Conservation (phyloP, 1,284 basidiomycete genomes). For the Pseudozyma hubeiensis region DNA sequence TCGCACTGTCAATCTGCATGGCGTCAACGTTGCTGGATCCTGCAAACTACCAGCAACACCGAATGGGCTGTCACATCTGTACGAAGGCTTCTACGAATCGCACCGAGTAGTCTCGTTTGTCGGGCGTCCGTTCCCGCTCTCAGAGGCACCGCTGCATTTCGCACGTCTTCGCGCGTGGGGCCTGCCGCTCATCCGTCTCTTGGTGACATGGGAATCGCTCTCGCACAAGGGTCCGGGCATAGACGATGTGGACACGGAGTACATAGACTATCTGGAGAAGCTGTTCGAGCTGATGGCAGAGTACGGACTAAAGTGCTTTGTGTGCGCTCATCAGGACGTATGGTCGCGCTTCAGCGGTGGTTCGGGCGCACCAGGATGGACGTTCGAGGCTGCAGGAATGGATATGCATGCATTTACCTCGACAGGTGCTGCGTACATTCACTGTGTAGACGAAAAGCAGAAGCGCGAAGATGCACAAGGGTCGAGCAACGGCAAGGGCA, state of each 20-base stretch:
- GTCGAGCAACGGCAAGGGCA: neutral
- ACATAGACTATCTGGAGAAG: slow-evolving; percentile 81
- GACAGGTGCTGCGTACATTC: slow-evolving; percentile 64
- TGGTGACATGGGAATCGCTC: slow-evolving; percentile 95
- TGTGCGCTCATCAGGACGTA: slow-evolving; percentile 76
- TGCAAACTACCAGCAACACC: slow-evolving; percentile 65
- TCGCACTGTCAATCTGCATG: slow-evolving; percentile 68
- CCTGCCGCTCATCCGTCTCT: slow-evolving; percentile 72
- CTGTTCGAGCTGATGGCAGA: slow-evolving; percentile 81
- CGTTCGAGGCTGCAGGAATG: slow-evolving; percentile 61
- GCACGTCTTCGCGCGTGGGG: slow-evolving; percentile 68
- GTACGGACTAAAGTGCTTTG: slow-evolving; percentile 84
- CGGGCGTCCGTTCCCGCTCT: slow-evolving; percentile 69
- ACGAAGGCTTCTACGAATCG: slow-evolving; percentile 61
- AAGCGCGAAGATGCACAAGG: slow-evolving; percentile 5
- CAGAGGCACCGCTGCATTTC: slow-evolving; percentile 63
- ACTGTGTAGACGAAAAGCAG: slow-evolving; percentile 43
- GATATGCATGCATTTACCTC: slow-evolving; percentile 47
- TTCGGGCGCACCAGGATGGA: slow-evolving; percentile 75
- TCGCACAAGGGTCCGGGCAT: slow-evolving; percentile 77
- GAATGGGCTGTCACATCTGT: slow-evolving; percentile 48
- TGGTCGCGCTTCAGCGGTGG: slow-evolving; percentile 96
- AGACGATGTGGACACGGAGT: slow-evolving; percentile 79
- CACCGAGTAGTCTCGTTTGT: slow-evolving; percentile 68
- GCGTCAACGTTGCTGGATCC: slow-evolving; percentile 68